Evolutionary conservation across 768 basidiomycete genomes (phyloP), one percentile per base, ranked within the genome.

Genomic region (Coprinellus micaceus): DNA sequence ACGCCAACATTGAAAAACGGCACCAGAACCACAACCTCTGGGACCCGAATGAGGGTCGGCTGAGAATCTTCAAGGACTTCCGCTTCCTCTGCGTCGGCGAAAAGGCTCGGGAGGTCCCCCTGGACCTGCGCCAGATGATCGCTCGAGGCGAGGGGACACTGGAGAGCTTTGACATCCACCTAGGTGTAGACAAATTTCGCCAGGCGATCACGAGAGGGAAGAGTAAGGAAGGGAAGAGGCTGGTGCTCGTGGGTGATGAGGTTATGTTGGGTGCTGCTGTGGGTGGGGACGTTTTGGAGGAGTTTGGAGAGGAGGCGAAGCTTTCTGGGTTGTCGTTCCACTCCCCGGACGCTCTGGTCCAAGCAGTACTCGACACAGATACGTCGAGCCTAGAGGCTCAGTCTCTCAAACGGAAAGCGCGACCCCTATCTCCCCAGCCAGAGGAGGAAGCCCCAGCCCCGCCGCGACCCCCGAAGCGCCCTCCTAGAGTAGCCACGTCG

Each of bases 1-100:
- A 82, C 13, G 70, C 82, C 0, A 67, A 76, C 2, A 71, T 90
- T 1, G 66, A 77, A 0, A 58, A 78, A 0, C 58, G 73, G 2
- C 72, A 85, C 37, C 84, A 84, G 64, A 71, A 69, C 0, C 72
- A 79, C 64, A 78, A 74, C 25, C 70, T 81, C 2, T 90, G 89
- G 89, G 81, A 85, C 56, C 84, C 84, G 0, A 85, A 84, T 52
- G 84, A 87, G 63, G 82, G 76, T 54, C 76, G 89, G 9, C 61
- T 82, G 9, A 74, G 76, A 46, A 72, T 91, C 63, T 74, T 91
- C 29, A 66, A 68, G 4, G 66, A 68, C 0, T 79, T 74, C 57
- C 75, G 84, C 7, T 89, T 90, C 62, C 63, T 90, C 6, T 82
- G 84, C 52, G 70, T 85, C 4, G 79, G 79, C 1, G 85, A 87